Conservation (phyloP, 352 stramenopile species). For the Phytophthora ramorum region DNA sequence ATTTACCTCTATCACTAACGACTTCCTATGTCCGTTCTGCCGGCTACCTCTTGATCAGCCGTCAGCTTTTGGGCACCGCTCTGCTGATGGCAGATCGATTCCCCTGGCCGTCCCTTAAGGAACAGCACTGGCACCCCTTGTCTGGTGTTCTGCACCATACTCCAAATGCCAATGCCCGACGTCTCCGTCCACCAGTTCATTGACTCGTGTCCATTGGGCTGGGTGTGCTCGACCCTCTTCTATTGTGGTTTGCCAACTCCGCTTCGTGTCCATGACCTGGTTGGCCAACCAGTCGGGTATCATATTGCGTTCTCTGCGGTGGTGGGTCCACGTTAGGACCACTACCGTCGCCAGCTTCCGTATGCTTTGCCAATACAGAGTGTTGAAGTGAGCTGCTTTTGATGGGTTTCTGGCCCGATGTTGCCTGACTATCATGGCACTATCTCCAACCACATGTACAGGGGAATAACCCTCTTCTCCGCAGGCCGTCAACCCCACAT, state of each 20-base stretch:
- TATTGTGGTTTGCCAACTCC: not conserved
- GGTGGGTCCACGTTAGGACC: slow-evolving; percentile 1
- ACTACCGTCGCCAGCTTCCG: not conserved
- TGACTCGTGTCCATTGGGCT: not conserved
- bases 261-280: slow-evolving; percentile 4
- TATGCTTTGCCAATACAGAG: slow-evolving; percentile 2
- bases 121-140: not conserved
- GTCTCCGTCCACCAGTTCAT: not conserved
- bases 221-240: not conserved
- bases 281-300: not conserved
- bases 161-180: not conserved
- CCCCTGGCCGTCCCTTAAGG: not conserved
- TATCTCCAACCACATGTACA: slow-evolving; percentile 5
- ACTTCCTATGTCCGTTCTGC: not conserved
- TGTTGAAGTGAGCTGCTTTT: not conserved
- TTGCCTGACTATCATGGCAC: slow-evolving; percentile 12
- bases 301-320: slow-evolving; percentile 10
- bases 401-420: not conserved
- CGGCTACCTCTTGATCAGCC: not conserved
- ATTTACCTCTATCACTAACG: not conserved
- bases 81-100: not conserved
- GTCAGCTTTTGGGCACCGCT: not conserved
- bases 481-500: not conserved
- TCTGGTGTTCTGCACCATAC: not conserved
- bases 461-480: not conserved